Evolutionary conservation across 306 rosid genomes (phyloP), one percentile per base, ranked within the genome.

Genomic region (Trichosanthes truncata): DNA sequence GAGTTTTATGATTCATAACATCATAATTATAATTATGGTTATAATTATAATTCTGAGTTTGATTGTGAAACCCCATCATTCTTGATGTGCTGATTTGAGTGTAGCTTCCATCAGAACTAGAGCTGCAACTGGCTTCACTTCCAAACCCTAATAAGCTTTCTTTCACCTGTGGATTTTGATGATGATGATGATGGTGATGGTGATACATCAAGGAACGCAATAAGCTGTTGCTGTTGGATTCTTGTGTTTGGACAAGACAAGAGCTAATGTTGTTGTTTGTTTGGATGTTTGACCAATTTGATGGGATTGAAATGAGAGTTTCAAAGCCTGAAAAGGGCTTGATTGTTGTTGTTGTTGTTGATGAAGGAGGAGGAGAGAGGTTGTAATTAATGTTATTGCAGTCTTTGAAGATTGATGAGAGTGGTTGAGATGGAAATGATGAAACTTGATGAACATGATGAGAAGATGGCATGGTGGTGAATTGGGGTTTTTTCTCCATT

Each of bases 201-300:
- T 72, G n/a, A 72, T 23, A 29, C 78, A 49, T 26, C 60, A 73
- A 45, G 14, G 57, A 72, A 9, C 55, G 43, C 76, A 71, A 43
- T 23, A 72, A 72, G 59, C 38, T 72, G 38, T 38, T 66, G 52
- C 8, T 68, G 49, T 9, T 68, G 29, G 52, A 1, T 72, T 72
- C 77, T 72, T 72, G 56, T 45, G 77, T 46, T 25, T 45, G 77
- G 77, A 69, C 51, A 69, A 69, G 76, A 69, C 76, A 69, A 23
- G 76, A 10, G 75, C 52, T 68, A 35, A 1, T 8, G 49, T 18
- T 67, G 4, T 11, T 14, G 36, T 52, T 40, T 40, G 45, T 40
- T 40, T 53, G 21, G 63, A 63, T 7, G 29, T 36, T 72, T 73
- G 78, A 48, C 78, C 78, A 73, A 73, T 48, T 73, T 73, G 78